Base-by-base conservation (phyloP, 768 basidiomycete species). In the Mycena epipterygia region DNA sequence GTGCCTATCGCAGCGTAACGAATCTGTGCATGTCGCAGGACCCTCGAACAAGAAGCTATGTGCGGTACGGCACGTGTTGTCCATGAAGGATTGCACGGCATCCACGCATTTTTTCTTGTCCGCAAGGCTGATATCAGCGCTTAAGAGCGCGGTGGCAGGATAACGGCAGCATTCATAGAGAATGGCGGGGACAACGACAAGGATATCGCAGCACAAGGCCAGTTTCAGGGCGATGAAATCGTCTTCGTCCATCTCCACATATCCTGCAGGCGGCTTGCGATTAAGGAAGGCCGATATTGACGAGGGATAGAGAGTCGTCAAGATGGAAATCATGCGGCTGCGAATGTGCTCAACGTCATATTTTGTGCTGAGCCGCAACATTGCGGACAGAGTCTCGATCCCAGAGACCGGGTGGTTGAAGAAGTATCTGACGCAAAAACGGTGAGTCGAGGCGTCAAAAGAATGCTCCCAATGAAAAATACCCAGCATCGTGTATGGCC, bases 271-370 rank as follows among this genome's bases (percentile, higher is more conserved):
- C 5, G 33, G 46, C 25, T 14, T n/a, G 8, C 64, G 42, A 1
- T 27, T 6, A 6, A 49, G 32, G 44, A 42, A 66, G 8, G 2
- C 42, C 8, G 29, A 5, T 23, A 56, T 23, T 5, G 56, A 49
- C n/a, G 55, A 11, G 3, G 64, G 64, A 27, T 66, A 66, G 17
- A 66, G 49, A 1, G 33, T 9, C 1, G 25, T 30, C 32, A 66
- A 17, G 17, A 66, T 48, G 29, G 64, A 57, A 2, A 51, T 51
- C 46, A 58, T 58, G 25, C 56, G 55, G 21, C 2, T 25, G 32
- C 64, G 46, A 33, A 66, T 4, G n/a, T 57, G 41, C n/a, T 58
- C 64, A 21, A 58, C 56, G 1, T 66, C 64, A 21, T 66, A 66
- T 49, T 66, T 62, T 4, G 46, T 39, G 4, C 33, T 25, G 12